Conservation (phyloP, 2,329 filamentous ascomycete species). For the Fusarium verticillioides region DNA sequence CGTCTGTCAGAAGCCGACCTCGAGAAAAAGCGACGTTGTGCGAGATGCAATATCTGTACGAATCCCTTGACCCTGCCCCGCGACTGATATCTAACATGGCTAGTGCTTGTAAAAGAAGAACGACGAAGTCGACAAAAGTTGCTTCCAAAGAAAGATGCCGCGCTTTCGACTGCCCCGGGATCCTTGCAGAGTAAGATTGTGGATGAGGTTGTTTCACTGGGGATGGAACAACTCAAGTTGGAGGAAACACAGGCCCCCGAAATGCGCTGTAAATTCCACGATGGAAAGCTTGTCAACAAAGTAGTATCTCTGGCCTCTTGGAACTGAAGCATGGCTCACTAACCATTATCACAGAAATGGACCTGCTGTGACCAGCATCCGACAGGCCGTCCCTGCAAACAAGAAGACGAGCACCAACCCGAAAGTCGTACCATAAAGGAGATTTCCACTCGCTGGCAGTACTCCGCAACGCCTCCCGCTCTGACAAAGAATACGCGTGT, state of each 20-base stretch:
- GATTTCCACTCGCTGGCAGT: conserved; percentile 11
- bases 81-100: rapidly evolving
- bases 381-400: neutral
- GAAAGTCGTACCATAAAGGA: neutral
- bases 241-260: neutral
- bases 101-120: neutral
- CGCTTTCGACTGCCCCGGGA: rapidly evolving
- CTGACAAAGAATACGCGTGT: neutral
- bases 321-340: rapidly evolving
- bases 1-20: neutral
- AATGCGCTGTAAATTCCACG: conserved; percentile 1
- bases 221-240: neutral
- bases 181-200: too few species aligned
- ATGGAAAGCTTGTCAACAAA: neutral
- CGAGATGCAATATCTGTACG: neutral
- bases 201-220: neutral
- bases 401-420: conserved; percentile 1
- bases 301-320: rapidly evolving
- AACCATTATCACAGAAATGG: neutral
- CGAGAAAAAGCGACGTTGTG: neutral
- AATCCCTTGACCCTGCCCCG: rapidly evolving
- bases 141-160: neutral
- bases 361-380: conserved; percentile 11
- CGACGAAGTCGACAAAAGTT: neutral
- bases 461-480: neutral